These are phyloP conservation scores for Erucastrum elatum DNA, from an alignment of 345 rosid species.

Conservation along the genomic window DNA sequence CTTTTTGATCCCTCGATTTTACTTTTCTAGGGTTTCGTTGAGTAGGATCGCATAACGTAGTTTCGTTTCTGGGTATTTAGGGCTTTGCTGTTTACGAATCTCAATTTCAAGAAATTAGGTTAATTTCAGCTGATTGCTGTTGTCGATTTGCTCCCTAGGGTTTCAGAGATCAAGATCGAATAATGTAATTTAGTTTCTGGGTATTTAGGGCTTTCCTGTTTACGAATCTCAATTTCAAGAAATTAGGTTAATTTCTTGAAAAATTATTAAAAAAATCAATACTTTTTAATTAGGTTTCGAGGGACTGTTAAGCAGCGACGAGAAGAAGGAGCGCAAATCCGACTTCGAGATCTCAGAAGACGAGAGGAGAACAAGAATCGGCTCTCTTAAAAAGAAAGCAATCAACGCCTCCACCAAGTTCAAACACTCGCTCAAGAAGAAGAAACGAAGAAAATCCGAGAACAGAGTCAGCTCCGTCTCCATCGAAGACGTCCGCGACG, in stretches of 20 bases:
- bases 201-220: too few species aligned
- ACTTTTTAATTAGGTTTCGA: conserved; percentile 68
- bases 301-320: conserved; percentile 86
- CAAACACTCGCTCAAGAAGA: conserved; percentile 89
- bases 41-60: neutral
- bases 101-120: conserved; percentile 1
- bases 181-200: too few species aligned
- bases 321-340: conserved; percentile 86
- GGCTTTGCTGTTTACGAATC: neutral
- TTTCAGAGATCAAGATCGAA: too few species aligned
- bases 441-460: conserved; percentile 72
- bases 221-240: neutral
- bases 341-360: conserved; percentile 99
- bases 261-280: neutral
- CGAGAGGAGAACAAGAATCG: conserved; percentile 92
- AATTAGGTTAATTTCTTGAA: neutral
- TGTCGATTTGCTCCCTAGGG: too few species aligned
- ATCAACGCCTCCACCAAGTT: conserved; percentile 85
- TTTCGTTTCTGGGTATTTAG: conserved; percentile 6
- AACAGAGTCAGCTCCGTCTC: conserved; percentile 96
- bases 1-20: neutral
- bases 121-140: neutral
- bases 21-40: neutral
- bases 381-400: conserved; percentile 92
- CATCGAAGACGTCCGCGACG: conserved; percentile 93